Evolutionary conservation across 2,329 filamentous ascomycete species (phyloP).

Genomic region (Phoma herbarum): DNA sequence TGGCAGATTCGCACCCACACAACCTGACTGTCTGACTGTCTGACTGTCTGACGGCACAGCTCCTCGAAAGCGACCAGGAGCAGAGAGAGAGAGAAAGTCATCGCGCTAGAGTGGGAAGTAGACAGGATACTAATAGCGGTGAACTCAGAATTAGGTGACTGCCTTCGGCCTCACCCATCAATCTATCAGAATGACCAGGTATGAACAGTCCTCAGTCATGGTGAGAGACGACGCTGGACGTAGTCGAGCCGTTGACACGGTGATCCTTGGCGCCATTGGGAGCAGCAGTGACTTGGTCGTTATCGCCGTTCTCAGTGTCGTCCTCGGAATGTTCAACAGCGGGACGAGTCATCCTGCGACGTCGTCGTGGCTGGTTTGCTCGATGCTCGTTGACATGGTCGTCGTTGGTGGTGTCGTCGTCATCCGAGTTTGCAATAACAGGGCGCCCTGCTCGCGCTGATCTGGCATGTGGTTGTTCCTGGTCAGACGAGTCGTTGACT

Average conservation of each 20-base stretch:
- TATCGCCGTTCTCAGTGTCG: too few relatives aligned
- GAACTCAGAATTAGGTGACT: neutral
- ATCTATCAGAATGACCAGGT: neutral
- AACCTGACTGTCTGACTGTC: neutral
- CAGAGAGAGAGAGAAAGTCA: neutral
- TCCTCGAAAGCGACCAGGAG: neutral
- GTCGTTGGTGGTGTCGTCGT: too few relatives aligned
- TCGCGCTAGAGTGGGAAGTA: neutral
- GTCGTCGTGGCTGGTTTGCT: too few relatives aligned
- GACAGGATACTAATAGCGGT: neutral
- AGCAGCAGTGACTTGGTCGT: too few relatives aligned
- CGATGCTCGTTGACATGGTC: too few relatives aligned
- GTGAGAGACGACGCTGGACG: neutral
- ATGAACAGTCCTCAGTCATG: neutral
- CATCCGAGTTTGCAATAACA: too few relatives aligned
- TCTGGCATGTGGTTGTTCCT: too few relatives aligned
- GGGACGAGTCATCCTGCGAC: too few relatives aligned
- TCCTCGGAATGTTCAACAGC: too few relatives aligned
- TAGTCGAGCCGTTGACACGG: neutral
- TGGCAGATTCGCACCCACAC: neutral
- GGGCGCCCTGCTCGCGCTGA: too few relatives aligned
- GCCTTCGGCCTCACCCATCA: neutral
- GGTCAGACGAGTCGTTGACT: too few relatives aligned
- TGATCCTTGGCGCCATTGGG: too few relatives aligned
- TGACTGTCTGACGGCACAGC: neutral